A percentile compares a stretch with the other conserved stretches of the same genome.
Evolutionary conservation across 2,329 filamentous ascomycete genomes (phyloP).

Genomic region (Cercospora canescens): DNA sequence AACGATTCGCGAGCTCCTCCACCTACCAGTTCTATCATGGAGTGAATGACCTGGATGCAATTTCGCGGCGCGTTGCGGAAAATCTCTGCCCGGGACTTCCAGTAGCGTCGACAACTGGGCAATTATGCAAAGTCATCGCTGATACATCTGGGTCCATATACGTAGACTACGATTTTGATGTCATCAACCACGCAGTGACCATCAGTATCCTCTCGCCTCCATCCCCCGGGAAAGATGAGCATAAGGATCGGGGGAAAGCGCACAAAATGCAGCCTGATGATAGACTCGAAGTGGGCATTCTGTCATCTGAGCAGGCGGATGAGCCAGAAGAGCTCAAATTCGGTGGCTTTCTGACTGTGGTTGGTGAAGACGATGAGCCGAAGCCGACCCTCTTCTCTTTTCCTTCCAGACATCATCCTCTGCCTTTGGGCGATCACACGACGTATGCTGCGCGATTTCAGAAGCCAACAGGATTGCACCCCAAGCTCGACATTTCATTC

Average conservation of each 20-base stretch:
- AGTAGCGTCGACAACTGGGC: not conserved
- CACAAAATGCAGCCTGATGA: slow-evolving; percentile 16
- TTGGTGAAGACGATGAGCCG: slow-evolving; percentile 72
- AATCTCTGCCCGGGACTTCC: slow-evolving; percentile 32
- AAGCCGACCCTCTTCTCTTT: slow-evolving; percentile 80
- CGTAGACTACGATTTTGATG: slow-evolving; percentile 77
- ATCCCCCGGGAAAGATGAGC: not conserved
- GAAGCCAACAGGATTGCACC: slow-evolving; percentile 79
- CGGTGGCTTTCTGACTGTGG: slow-evolving; percentile 73
- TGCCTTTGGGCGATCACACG: slow-evolving; percentile 40
- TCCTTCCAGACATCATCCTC: slow-evolving; percentile 71
- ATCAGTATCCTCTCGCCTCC: slow-evolving; percentile 42
- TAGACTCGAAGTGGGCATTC: slow-evolving; percentile 75
- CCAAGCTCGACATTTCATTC: slow-evolving; percentile 70
- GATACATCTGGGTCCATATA: slow-evolving; percentile 37
- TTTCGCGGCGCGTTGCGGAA: slow-evolving; percentile 40
- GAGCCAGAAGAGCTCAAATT: slow-evolving; percentile 75
- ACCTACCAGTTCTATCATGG: slow-evolving; percentile 70
- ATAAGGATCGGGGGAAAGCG: not conserved
- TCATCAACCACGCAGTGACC: slow-evolving; percentile 64
- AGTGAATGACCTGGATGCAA: slow-evolving; percentile 56
- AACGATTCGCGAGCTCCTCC: slow-evolving; percentile 63
- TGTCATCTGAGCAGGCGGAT: slow-evolving; percentile 63
- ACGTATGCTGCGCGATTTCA: slow-evolving; percentile 59
- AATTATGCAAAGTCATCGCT: slow-evolving; percentile 18